phyloP scores from a whole-genome alignment of 1,139 yeast genomes.

The Hyphopichia khmerensis region DNA sequence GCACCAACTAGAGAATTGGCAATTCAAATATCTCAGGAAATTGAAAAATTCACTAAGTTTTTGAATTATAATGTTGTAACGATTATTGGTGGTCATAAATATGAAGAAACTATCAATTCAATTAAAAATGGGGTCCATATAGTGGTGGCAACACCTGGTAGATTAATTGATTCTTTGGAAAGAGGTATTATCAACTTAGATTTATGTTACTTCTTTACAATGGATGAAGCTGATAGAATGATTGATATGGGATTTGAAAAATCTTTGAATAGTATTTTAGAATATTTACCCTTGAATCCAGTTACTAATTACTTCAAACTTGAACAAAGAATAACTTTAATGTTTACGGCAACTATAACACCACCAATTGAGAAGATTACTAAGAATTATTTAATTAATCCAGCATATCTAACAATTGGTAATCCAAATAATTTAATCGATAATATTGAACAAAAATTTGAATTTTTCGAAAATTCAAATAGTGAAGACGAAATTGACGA shows the following conservation, averaged over 20 bases:
- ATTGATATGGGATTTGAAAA: conserved; percentile 92
- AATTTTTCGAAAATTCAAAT: conserved; percentile 29
- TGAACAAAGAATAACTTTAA: conserved; percentile 52
- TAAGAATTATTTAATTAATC: conserved; percentile 55
- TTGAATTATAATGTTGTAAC: conserved; percentile 57
- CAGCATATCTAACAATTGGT: conserved; percentile 68
- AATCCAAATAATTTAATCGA: conserved; percentile 62
- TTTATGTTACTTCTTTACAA: conserved; percentile 65
- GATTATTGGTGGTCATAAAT: conserved; percentile 86
- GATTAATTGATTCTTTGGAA: conserved; percentile 78
- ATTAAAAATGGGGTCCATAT: conserved; percentile 72
- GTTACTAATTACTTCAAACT: conserved; percentile 28
- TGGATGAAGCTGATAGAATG: conserved; percentile 96
- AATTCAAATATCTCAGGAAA: conserved; percentile 73
- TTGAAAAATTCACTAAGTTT: conserved; percentile 45
- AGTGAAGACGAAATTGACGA: conserved; percentile 20
- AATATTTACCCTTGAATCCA: conserved; percentile 37
- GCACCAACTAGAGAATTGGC: conserved; percentile 97
- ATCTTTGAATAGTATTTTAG: conserved; percentile 62
- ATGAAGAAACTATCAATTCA: conserved; percentile 68
- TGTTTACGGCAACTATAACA: conserved; percentile 96
- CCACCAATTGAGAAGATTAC: conserved; percentile 68
- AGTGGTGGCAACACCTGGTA: conserved; percentile 91
- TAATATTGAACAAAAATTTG: conserved; percentile 68
- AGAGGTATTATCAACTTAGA: conserved; percentile 58